Evolutionary conservation across 2,329 filamentous ascomycete species (phyloP), one percentile per base, ranked within the genome.

Genomic region (Pseudogymnoascus sp.): DNA sequence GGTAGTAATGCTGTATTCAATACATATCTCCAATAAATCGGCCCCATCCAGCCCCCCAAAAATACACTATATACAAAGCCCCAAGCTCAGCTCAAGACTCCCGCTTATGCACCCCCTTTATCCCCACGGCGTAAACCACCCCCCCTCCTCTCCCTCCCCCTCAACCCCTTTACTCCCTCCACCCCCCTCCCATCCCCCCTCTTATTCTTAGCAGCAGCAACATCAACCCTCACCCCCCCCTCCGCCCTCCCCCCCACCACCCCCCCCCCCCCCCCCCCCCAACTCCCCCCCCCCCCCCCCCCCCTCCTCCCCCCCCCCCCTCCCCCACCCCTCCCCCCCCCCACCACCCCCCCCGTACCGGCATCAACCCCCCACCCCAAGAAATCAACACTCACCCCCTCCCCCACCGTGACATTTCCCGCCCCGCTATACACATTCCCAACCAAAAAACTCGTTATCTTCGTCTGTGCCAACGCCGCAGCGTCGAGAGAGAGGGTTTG

Each of bases 391-490:
- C 17, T 63, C 4, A 17, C 26, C 5, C 61, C 61, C 35, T 19
- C 17, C 5, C 64, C 68, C 10, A 66, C 50, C n/a, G 62, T 64
- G 26, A 68, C 17, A 42, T 61, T 62, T 8, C 64, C 67, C 19
- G 47, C 47, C 4, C n/a, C 21, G 4, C 3, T 8, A 40, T 23
- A 62, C 64, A 59, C 66, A 63, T 11, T 26, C 60, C 17, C 66
- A 8, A 74, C 78, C 67, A 88, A 85, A 67, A 87, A 83, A 1
- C 70, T 74, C 70, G 87, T 82, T 11, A 88, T 75, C 3, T 73
- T 70, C 7, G 73, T 75, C 70, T 88, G 86, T 0, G 84, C 84
- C 5, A 73, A 73, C 57, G 82, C 78, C 0, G 85, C 86, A 40
- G 77, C 76, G 33, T 76, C 72, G 1, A 86, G 68, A 4, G 73